Evolutionary conservation across 345 rosid species (phyloP), one percentile per base, ranked within the genome.

Genomic region (Capsella bursapastoris): DNA sequence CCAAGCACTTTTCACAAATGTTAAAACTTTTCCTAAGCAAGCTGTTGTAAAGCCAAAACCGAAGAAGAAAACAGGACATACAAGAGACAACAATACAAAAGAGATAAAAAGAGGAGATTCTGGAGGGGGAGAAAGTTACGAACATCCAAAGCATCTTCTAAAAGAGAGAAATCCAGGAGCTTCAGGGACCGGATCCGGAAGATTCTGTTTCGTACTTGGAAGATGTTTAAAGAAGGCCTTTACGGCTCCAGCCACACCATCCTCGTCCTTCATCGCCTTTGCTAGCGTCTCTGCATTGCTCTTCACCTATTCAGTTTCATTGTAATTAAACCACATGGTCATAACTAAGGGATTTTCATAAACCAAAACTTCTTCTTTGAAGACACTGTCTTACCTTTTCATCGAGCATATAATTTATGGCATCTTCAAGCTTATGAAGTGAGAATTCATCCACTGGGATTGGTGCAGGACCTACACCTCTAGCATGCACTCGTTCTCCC

Each of bases 161-260:
- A 88, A 25, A 61, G 89, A 83, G 82, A 85, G 78, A 40, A 78
- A 22, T 48, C 86, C 74, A 1, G 96, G 67, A 2, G 81, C 62
- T 64, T 78, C 88, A 10, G 74, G 79, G 5, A 73, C 66, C 1
- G 75, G 66, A 28, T 81, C 88, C 0, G 68, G 68, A 34, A 79
- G 79, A 0, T 83, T 70, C 63, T 78, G 86, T 43, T 32, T 78
- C 34, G 2, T 5, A 27, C 2, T 40, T 13, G 90, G 90, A 45
- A 87, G 90, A 78, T 96, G 98, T 88, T 89, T 93, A 25, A 96
- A 82, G 80, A 96, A 96, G 15, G 99, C 97, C 65, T 82, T 89
- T 49, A 96, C 98, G 9, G 98, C 99, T 80, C 96, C 98, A n/a
- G 85, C 70, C 57, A 90, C 97, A 62, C 99, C 98, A 63, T 96